Conservation (phyloP, 2,329 filamentous ascomycete genomes). For the Parastagonospora nodorum region DNA sequence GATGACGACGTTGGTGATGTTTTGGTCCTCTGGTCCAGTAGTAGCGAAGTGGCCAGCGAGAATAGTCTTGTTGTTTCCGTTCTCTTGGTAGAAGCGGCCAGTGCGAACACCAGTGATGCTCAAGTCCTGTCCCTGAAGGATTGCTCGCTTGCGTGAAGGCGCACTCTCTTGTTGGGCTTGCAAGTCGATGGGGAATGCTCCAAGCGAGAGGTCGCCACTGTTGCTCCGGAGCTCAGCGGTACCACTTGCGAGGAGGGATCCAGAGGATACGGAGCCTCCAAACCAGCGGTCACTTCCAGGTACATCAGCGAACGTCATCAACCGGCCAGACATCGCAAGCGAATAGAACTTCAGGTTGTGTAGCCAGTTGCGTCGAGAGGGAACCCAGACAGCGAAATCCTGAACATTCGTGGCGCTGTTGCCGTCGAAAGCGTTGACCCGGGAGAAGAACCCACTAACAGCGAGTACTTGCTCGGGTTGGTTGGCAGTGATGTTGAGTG, state of each 20-base stretch:
- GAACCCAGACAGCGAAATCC: conserved; percentile 92
- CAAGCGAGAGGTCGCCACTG: conserved; percentile 36
- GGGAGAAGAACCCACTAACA: conserved; percentile 78
- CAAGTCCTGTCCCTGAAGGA: conserved; percentile 49
- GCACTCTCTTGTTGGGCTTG: conserved; percentile 33
- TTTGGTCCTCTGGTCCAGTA: conserved; percentile 68
- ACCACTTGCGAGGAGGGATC: conserved; percentile 73
- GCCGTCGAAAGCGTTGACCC: conserved; percentile 70
- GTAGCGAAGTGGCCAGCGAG: conserved; percentile 86
- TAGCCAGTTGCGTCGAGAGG: conserved; percentile 83
- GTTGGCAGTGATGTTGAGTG: conserved; percentile 74
- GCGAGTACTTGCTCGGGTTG: conserved; percentile 75
- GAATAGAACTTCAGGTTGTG: conserved; percentile 70
- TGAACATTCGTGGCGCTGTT: conserved; percentile 65
- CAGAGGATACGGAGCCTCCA: conserved; percentile 81
- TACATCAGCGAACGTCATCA: conserved; percentile 73
- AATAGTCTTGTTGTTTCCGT: conserved; percentile 78
- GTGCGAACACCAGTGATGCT: conserved; percentile 72
- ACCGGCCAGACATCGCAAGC: conserved; percentile 71
- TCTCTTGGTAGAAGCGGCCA: conserved; percentile 75
- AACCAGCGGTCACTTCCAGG: conserved; percentile 68
- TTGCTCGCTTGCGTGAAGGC: conserved; percentile 48
- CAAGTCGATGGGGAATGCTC: conserved; percentile 52
- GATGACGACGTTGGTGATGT: conserved; percentile 79
- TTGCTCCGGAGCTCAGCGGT: conserved; percentile 66